Conservation (phyloP, 176 grass and related monocot genomes). For the Urochloa ruziziensis region DNA sequence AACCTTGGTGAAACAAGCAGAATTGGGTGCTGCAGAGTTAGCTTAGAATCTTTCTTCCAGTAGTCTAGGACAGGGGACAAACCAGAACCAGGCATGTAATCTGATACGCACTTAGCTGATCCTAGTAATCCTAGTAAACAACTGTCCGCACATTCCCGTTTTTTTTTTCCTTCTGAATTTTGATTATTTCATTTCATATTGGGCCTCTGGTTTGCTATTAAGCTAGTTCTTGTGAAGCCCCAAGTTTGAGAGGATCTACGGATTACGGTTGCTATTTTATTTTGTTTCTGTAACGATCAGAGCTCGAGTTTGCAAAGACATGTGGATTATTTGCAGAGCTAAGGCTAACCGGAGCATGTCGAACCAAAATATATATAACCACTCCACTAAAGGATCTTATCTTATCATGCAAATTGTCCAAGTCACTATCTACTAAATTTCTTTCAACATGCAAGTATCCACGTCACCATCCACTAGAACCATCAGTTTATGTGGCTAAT, state of each 20-base stretch:
- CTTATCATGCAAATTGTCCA: no score
- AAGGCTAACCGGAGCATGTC: background rate
- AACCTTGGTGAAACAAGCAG: conserved; percentile 7
- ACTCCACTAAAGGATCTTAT: no score
- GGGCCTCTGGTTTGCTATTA: background rate
- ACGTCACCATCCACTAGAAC: no score
- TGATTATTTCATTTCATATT: background rate
- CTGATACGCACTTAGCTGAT: background rate
- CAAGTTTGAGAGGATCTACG: background rate
- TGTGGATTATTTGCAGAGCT: background rate
- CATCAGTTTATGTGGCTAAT: no score
- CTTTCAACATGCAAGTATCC: no score
- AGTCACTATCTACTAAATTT: no score
- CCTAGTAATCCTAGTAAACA: background rate
- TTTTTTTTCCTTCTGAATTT: background rate
- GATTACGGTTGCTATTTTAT: background rate
- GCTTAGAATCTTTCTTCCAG: conserved; percentile 12
- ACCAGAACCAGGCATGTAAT: background rate
- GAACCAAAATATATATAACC: background rate
- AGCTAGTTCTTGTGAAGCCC: background rate
- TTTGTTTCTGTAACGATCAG: background rate
- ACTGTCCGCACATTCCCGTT: background rate
- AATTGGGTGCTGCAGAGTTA: background rate
- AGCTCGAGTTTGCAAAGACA: background rate
- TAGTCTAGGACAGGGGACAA: background rate